Evolutionary conservation across 169 alveolate genomes (phyloP).

Genomic region (Toxoplasma gondii): DNA sequence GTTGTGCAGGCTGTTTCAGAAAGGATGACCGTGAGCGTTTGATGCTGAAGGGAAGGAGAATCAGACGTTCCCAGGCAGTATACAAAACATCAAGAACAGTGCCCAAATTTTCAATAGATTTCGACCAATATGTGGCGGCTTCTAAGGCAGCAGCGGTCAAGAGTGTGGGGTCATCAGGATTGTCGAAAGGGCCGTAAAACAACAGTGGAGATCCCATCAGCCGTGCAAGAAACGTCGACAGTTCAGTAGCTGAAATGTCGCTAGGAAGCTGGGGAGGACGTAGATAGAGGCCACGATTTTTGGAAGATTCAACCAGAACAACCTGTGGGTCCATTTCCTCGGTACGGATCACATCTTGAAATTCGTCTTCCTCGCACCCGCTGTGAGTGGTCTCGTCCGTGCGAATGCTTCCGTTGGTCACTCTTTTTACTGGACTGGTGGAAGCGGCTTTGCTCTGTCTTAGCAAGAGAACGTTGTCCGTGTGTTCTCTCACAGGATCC

Average conservation of each 20-base stretch:
- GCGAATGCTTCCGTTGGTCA: too few species aligned
- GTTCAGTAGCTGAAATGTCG: background rate
- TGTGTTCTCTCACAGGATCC: background rate
- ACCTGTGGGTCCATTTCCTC: too few species aligned
- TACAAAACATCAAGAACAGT: background rate
- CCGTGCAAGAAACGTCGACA: constrained; percentile 5
- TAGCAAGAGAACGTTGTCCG: background rate
- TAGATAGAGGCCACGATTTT: background rate
- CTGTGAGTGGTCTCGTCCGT: too few species aligned
- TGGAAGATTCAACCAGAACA: too few species aligned
- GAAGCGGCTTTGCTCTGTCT: too few species aligned
- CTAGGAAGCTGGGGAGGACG: constrained; percentile 16
- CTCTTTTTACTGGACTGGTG: too few species aligned
- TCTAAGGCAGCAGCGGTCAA: background rate
- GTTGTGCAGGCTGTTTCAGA: background rate
- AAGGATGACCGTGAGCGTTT: background rate
- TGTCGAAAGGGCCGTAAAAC: constrained; percentile 28
- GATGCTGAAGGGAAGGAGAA: constrained; percentile 15
- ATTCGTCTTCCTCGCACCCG: too few species aligned
- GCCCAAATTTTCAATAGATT: constrained; percentile 15
- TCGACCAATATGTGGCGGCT: constrained; percentile 9
- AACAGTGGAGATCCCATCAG: background rate
- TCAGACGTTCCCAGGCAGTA: background rate
- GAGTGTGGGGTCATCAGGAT: background rate
- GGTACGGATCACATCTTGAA: too few species aligned